Conservation (phyloP, 176 grass and related monocot species). For the Thinopyrum elongatum region DNA sequence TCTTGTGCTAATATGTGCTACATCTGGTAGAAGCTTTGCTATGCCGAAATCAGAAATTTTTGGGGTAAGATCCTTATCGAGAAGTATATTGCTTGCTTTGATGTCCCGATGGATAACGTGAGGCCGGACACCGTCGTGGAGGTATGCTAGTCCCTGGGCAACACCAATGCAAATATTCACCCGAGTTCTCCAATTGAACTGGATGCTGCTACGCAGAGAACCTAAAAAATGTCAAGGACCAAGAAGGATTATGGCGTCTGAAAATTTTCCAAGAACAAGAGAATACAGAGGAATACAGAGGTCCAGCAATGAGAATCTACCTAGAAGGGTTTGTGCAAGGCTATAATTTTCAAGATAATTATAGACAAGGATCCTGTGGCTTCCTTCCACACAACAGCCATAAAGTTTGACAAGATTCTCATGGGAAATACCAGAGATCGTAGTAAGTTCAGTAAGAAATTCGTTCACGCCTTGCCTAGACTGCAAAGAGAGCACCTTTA, state of each 20-base stretch:
- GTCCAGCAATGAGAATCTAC: slow-evolving; percentile 31
- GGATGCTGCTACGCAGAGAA: slow-evolving; percentile 53
- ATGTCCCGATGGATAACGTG: background rate
- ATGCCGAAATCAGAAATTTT: background rate
- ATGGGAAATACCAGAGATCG: slow-evolving; percentile 53
- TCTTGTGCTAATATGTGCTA: background rate
- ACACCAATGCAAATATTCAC: slow-evolving; percentile 69
- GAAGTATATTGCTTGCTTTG: background rate
- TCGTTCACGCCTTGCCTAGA: slow-evolving; percentile 69
- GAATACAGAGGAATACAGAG: background rate
- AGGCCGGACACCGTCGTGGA: slow-evolving; percentile 42
- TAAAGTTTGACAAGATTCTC: slow-evolving; percentile 68
- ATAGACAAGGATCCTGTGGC: slow-evolving; percentile 66
- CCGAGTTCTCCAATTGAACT: slow-evolving; percentile 61
- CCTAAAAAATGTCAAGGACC: slow-evolving; percentile 33
- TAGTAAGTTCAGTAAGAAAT: slow-evolving; percentile 57
- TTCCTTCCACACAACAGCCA: slow-evolving; percentile 72
- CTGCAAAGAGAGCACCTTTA: slow-evolving; percentile 62
- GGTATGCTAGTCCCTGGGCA: slow-evolving; percentile 56
- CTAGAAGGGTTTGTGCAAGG: slow-evolving; percentile 67
- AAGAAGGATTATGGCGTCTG: slow-evolving; percentile 14
- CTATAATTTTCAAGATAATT: slow-evolving; percentile 76
- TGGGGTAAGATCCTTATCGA: background rate
- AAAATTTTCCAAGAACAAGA: background rate
- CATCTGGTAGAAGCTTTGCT: background rate